These are phyloP conservation scores for Colletotrichum truncatum DNA, from an alignment of 2,329 filamentous ascomycete species.

Conservation along the genomic window DNA sequence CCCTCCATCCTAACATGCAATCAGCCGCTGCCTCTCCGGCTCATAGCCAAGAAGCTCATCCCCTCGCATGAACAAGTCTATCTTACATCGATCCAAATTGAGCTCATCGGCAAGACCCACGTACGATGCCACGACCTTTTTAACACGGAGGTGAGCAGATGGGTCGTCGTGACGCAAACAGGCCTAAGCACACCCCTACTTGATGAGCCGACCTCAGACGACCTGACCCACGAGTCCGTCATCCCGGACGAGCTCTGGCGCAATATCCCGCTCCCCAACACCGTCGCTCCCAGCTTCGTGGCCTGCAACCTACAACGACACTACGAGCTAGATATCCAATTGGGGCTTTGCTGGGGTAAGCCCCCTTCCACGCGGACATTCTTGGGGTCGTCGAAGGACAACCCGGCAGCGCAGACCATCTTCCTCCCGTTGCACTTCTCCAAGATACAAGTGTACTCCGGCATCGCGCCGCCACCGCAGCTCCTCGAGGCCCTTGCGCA, in stretches of 20 bases:
- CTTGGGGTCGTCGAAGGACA: constrained; percentile 35
- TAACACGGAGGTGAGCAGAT: constrained; percentile 76
- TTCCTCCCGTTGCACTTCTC: constrained; percentile 82
- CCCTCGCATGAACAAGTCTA: constrained; percentile 76
- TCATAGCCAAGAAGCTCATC: constrained; percentile 81
- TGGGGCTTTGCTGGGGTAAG: constrained; percentile 80
- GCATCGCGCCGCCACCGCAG: constrained; percentile 81
- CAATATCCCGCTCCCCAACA: constrained; percentile 78
- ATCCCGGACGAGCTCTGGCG: constrained; percentile 80
- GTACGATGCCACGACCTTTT: constrained; percentile 81
- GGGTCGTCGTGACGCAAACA: constrained; percentile 77
- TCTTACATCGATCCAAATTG: constrained; percentile 82
- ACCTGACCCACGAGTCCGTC: constrained; percentile 73
- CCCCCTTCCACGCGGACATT: constrained; percentile 48
- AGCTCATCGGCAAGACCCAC: constrained; percentile 81
- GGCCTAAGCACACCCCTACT: constrained; percentile 79
- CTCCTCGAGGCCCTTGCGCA: constrained; percentile 71
- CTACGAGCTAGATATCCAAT: constrained; percentile 85
- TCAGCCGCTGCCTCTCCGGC: constrained; percentile 80
- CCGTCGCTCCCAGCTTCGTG: constrained; percentile 85
- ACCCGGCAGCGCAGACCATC: constrained; percentile 66
- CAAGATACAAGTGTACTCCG: constrained; percentile 82
- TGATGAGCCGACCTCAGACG: constrained; percentile 57
- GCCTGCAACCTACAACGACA: constrained; percentile 86
- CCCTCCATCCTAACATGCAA: constrained; percentile 92